Conservation (phyloP, 2,329 filamentous ascomycete genomes). For the Neonectria sp. region DNA sequence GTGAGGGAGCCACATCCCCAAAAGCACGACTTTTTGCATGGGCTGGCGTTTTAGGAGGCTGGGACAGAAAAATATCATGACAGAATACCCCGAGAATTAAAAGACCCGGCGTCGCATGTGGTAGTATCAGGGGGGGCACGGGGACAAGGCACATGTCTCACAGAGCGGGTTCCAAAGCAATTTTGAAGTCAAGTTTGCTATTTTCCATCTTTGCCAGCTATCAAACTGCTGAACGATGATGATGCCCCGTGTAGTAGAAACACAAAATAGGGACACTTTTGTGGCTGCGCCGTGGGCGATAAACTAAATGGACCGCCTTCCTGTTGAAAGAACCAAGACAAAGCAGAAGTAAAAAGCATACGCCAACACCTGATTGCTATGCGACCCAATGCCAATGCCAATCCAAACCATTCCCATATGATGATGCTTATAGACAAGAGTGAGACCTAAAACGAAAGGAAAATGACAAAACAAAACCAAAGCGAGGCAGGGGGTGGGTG, state of each 20-base stretch:
- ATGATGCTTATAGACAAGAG: constrained; percentile 44
- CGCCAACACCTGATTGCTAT: constrained; percentile 45
- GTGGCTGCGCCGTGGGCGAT: constrained; percentile 31
- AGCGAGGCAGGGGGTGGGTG: constrained; percentile 24
- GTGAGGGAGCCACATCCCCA: constrained; percentile 48
- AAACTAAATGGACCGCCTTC: constrained; percentile 35
- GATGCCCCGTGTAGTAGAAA: constrained; percentile 27
- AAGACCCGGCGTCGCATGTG: constrained; percentile 6
- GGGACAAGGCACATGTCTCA: constrained; percentile 5
- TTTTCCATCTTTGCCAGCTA: constrained; percentile 40
- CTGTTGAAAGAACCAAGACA: constrained; percentile 30
- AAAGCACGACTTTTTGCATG: constrained; percentile 29
- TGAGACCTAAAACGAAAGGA: constrained; percentile 34
- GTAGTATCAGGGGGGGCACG: background rate
- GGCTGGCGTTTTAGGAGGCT: constrained; percentile 44
- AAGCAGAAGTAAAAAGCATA: constrained; percentile 36
- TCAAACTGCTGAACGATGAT: constrained; percentile 30
- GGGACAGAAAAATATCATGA: constrained; percentile 34
- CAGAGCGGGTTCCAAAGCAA: background rate
- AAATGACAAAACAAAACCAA: constrained; percentile 29
- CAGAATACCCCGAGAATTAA: constrained; percentile 42
- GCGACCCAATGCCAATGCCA: constrained; percentile 45
- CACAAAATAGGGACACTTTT: constrained; percentile 28
- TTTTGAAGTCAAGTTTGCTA: constrained; percentile 38
- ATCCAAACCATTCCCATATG: constrained; percentile 40